phyloP scores from a whole-genome alignment of 192 early-diverging fungal genomes.

The Coemansia sp. region DNA sequence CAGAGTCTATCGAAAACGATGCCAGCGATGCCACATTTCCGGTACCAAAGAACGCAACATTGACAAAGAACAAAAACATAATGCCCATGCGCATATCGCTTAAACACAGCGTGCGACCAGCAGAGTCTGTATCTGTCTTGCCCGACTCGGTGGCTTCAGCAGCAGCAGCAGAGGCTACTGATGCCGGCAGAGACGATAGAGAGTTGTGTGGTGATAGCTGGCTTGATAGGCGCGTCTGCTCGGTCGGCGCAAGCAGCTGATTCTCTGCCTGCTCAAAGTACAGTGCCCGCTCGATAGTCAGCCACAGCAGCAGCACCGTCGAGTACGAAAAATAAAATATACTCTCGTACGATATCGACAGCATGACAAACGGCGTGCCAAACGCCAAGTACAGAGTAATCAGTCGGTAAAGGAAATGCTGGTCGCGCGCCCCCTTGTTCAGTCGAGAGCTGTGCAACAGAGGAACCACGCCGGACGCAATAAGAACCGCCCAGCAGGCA shows the following conservation, averaged over 20 bases:
- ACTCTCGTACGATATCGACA: conserved; percentile 89
- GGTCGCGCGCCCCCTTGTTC: conserved; percentile 41
- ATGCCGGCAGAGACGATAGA: not conserved
- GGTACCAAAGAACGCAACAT: conserved; percentile 94
- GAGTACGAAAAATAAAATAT: conserved; percentile 87
- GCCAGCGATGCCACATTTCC: conserved; percentile 88
- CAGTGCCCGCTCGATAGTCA: conserved; percentile 65
- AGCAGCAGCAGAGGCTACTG: not conserved
- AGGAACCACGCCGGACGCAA: conserved; percentile 38
- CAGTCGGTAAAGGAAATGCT: conserved; percentile 78
- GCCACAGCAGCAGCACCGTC: conserved; percentile 67
- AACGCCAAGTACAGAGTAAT: conserved; percentile 82
- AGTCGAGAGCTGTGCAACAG: conserved; percentile 44
- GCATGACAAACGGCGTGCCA: conserved; percentile 77
- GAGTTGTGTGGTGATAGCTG: conserved; percentile 12
- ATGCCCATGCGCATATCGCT: conserved; percentile 61
- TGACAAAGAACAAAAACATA: conserved; percentile 86
- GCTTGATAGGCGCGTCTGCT: conserved; percentile 32
- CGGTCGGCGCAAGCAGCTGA: conserved; percentile 28
- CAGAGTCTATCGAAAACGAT: conserved; percentile 81
- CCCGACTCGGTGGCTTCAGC: conserved; percentile 16
- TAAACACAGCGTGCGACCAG: conserved; percentile 48
- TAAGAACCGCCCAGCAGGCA: conserved; percentile 41
- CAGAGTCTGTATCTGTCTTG: no score
- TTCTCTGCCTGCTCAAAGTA: conserved; percentile 43